Evolutionary conservation across 2,329 filamentous ascomycete species (phyloP), one percentile per base, ranked within the genome.

Genomic region (Tolypocladium endophyticum): DNA sequence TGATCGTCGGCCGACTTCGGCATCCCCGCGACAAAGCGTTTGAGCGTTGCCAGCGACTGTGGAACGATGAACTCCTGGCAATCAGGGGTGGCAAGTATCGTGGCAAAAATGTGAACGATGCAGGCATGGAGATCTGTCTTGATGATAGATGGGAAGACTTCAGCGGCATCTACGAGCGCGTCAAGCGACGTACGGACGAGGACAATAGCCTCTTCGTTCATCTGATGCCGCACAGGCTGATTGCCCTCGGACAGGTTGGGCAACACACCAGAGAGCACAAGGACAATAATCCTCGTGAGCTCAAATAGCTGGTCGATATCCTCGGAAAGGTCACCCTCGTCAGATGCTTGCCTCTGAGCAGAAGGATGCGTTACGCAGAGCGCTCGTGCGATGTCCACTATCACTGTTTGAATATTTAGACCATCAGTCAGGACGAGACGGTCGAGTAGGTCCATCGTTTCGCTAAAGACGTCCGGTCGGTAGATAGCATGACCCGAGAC

Each of bases 271-370:
- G 92, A 89, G 35, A 99, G 80, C 1, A 97, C 93, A 11, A 99
- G 80, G 20, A 97, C 93, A 63, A 97, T 97, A 70, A 97, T 96
- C 64, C 94, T 85, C 0, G 94, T 99, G 55, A 99, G 80, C 74
- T 99, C 94, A 68, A 99, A 99, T 0, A 99, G 81, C 74, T 99
- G 94, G 70, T 99, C 94, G 63, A 99, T 96, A 70, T 99, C 94
- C 69, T 99, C 94, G 0, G 91, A 96, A 14, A 99, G 78, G 71
- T 94, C 88, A 20, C 87, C 87, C 58, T 92, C 89, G 45, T 87
- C 85, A 25, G 70, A 64, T 6, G 66, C 63, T 36, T 73, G 71
- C 39, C 74, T 68, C 63, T 90, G 85, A 3, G 94, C 93, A 1
- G 92, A 95, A 2, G 93, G 93, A 72, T 99, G 94, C 2, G 90